Conservation (phyloP, 83 land plant genomes). For the Larix sibirica region DNA sequence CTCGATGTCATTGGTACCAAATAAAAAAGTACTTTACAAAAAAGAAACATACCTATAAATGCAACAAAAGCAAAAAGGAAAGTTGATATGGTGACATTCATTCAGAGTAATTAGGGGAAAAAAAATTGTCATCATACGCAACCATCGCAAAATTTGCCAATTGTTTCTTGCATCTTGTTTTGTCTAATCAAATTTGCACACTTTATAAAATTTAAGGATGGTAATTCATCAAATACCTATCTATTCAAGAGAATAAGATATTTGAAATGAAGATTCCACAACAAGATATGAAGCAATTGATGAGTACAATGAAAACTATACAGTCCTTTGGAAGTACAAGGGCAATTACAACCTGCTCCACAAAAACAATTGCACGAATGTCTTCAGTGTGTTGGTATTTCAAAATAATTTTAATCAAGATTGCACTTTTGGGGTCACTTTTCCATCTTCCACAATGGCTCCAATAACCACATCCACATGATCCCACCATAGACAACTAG, state of each 20-base stretch:
- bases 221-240: slow-evolving; percentile 95
- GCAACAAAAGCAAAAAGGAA: not conserved
- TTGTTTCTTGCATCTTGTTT: slow-evolving; percentile 97
- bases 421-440: slow-evolving; percentile 99
- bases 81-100: not conserved
- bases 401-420: slow-evolving; percentile 87
- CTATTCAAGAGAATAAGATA: not conserved
- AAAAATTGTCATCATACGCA: slow-evolving; percentile 48
- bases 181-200: slow-evolving; percentile 96
- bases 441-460: slow-evolving; percentile 99
- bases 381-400: slow-evolving; percentile 92
- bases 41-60: slow-evolving; percentile 10
- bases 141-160: slow-evolving; percentile 93
- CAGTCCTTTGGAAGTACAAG: slow-evolving; percentile 91
- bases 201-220: slow-evolving; percentile 84
- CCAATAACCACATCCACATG: slow-evolving; percentile 96
- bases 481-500: slow-evolving; percentile 94
- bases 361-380: slow-evolving; percentile 98
- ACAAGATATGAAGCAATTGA: not conserved
- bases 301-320: not conserved
- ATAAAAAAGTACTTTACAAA: slow-evolving; percentile 86
- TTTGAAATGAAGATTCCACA: not conserved
- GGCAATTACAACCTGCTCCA: slow-evolving; percentile 97
- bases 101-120: not conserved
- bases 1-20: slow-evolving; percentile 99